These are phyloP conservation scores for Acacia crassicarpa DNA, from an alignment of 306 rosid species.

Conservation along the genomic window DNA sequence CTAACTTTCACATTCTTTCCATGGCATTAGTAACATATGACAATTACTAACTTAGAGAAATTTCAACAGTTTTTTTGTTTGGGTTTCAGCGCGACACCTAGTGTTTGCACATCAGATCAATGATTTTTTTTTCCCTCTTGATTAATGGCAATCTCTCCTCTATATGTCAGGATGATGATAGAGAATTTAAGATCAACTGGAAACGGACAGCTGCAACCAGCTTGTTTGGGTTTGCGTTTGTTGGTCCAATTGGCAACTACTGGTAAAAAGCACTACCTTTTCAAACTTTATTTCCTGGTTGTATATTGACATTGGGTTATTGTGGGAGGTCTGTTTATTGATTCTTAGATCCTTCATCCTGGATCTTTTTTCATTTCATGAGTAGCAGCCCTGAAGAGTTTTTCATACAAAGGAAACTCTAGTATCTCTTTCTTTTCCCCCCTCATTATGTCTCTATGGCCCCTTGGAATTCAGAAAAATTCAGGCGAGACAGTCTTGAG, in stretches of 20 bases:
- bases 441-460: not conserved
- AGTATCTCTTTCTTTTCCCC: not conserved
- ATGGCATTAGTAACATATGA: too few species aligned
- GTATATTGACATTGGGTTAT: conserved; percentile 16
- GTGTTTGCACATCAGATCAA: conserved; percentile 1
- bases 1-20: not conserved
- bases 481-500: not conserved
- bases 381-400: not conserved
- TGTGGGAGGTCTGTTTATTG: conserved; percentile 15
- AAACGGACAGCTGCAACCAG: conserved; percentile 59
- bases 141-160: conserved; percentile 25
- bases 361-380: conserved; percentile 2
- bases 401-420: not conserved
- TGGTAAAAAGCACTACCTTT: conserved; percentile 47
- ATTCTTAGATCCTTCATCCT: not conserved
- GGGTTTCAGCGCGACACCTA: conserved; percentile 7
- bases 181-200: conserved; percentile 56
- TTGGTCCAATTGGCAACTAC: conserved; percentile 66
- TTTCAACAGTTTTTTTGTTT: conserved; percentile 9
- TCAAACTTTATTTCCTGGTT: conserved; percentile 20
- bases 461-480: not conserved
- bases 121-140: conserved; percentile 18
- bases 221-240: conserved; percentile 63
- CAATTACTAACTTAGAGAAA: not conserved
- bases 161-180: conserved; percentile 37